A percentile compares a stretch with the other conserved stretches of the same genome.
Evolutionary conservation across 257 asterid genomes (phyloP).

Genomic region (Solanum pimpinellifolium): DNA sequence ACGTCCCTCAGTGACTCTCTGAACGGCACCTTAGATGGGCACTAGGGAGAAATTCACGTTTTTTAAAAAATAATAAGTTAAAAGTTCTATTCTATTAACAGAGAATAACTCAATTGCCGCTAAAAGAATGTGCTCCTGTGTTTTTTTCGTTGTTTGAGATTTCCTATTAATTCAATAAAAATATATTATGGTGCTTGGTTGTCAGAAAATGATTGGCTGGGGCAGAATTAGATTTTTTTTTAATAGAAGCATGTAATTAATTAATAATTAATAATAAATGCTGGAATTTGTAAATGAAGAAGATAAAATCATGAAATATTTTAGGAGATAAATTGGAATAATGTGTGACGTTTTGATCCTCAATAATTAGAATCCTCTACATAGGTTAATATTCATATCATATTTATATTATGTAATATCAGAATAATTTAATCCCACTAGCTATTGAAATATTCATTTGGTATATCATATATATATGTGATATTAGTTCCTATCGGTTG

Average conservation of each 20-base stretch:
- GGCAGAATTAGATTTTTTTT: no score
- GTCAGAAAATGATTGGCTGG: not conserved
- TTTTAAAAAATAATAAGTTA: no score
- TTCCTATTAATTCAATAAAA: not conserved
- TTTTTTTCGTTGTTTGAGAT: no score
- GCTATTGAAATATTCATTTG: not conserved
- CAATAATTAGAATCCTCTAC: constrained; percentile 3
- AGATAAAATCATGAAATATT: not conserved
- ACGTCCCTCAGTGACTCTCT: no score
- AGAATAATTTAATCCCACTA: constrained; percentile 5
- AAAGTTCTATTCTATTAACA: no score
- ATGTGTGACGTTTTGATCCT: not conserved
- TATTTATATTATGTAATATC: not conserved
- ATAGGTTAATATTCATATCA: constrained; percentile 7
- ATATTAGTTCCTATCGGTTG: constrained; percentile 15
- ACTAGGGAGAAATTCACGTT: no score
- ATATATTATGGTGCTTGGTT: not conserved
- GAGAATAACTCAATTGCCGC: no score
- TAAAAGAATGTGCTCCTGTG: not conserved
- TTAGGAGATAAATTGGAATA: not conserved
- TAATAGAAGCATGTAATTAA: no score
- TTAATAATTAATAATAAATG: no score
- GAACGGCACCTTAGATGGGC: no score
- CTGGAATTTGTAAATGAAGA: no score
- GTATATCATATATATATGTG: not conserved